These are phyloP conservation scores for Fraxinus baroniana DNA, from an alignment of 305 asterid genomes.

Conservation along the genomic window DNA sequence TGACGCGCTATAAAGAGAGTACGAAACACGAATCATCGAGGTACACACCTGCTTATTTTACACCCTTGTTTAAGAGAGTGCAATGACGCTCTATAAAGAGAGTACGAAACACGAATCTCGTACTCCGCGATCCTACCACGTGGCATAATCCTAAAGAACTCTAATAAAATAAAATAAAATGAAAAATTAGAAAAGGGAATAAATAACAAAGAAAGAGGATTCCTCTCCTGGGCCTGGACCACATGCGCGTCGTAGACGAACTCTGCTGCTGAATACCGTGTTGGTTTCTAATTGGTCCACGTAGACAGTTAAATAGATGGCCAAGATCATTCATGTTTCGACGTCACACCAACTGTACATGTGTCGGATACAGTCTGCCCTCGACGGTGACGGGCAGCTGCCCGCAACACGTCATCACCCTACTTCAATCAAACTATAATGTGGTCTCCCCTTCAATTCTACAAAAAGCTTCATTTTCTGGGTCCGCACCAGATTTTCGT, in stretches of 20 bases:
- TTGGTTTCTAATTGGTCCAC: constrained; percentile 50
- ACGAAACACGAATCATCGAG: constrained; percentile 32
- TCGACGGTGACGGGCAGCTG: constrained; percentile 82
- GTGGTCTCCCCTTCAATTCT: constrained; percentile 26
- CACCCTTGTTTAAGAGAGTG: not conserved
- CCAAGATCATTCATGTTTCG: constrained; percentile 34
- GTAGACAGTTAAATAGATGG: constrained; percentile 41
- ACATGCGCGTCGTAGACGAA: constrained; percentile 66
- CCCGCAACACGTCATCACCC: constrained; percentile 41
- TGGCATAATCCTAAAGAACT: constrained; percentile 28
- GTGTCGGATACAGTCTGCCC: constrained; percentile 71
- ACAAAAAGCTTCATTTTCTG: constrained; percentile 15
- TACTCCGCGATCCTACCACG: constrained; percentile 56
- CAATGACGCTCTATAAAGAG: constrained; percentile 21
- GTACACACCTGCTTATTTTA: not conserved
- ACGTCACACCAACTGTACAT: constrained; percentile 61
- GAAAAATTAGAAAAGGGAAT: not conserved
- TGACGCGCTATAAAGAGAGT: constrained; percentile 24
- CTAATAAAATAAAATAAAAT: not conserved
- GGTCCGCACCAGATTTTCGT: constrained; percentile 27
- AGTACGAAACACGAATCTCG: constrained; percentile 31
- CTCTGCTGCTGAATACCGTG: constrained; percentile 24
- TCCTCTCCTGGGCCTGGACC: constrained; percentile 8
- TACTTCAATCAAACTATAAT: constrained; percentile 32
- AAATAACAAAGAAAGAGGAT: not conserved